These are phyloP conservation scores for Udeniomyces megalosporus DNA, from an alignment of 768 basidiomycete species.

Conservation along the genomic window DNA sequence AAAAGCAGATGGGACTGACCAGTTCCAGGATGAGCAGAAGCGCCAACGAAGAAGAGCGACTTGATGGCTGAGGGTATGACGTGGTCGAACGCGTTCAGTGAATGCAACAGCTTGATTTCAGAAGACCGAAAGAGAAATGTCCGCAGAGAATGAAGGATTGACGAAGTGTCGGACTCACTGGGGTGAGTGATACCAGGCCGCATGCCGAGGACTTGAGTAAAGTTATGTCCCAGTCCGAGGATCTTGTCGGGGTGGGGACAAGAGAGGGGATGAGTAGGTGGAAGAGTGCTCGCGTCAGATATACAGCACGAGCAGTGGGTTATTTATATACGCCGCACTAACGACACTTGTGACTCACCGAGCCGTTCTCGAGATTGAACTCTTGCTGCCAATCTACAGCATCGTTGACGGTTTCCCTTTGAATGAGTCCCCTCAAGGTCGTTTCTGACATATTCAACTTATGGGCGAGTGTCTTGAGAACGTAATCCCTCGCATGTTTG, in stretches of 20 bases:
- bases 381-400: slow-evolving; percentile 33
- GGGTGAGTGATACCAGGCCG: slow-evolving; percentile 11
- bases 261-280: background rate
- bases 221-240: slow-evolving; percentile 32
- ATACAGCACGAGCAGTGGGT: no score
- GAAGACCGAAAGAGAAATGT: background rate
- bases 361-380: slow-evolving; percentile 34
- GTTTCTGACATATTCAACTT: slow-evolving; percentile 23
- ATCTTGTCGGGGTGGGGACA: slow-evolving; percentile 18
- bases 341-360: slow-evolving; percentile 12
- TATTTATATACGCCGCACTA: no score
- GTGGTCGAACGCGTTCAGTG: slow-evolving; percentile 18
- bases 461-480: slow-evolving; percentile 26
- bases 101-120: background rate
- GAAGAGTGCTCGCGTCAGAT: no score
- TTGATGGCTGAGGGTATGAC: slow-evolving; percentile 28
- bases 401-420: slow-evolving; percentile 31
- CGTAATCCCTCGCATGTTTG: slow-evolving; percentile 19
- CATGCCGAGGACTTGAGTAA: slow-evolving; percentile 31
- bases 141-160: no score
- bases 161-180: background rate
- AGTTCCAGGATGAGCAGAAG: slow-evolving; percentile 34
- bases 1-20: slow-evolving; percentile 17
- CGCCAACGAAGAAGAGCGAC: slow-evolving; percentile 34
- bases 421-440: slow-evolving; percentile 27